Evolutionary conservation across 192 early-diverging fungal genomes (phyloP), one percentile per base, ranked within the genome.

Genomic region (Coemansia erecta): DNA sequence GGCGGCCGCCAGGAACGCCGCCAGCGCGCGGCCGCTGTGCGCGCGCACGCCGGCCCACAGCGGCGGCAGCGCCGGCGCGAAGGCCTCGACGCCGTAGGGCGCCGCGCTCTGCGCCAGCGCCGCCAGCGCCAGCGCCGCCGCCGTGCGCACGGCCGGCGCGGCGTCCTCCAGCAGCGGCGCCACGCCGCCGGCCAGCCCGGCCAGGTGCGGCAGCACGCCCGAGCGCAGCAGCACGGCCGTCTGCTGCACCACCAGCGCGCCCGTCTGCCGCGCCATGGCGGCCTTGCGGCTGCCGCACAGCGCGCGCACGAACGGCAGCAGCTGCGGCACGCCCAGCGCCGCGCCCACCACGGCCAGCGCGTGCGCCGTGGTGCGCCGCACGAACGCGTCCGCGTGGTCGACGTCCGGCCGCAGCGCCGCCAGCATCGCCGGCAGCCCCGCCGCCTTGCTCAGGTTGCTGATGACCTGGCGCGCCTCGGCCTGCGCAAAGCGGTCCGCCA

Each of bases 351-450:
- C 96, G 1, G 95, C 89, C 66, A 99, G 94, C 9, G 97, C 97
- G 37, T 94, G 88, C 6, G 97, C 93, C 0, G 96, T 98, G 10
- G 96, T 98, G 75, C 97, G 98, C 58, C 97, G 86, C 14, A 99
- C 95, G 61, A 94, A 98, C 79, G 98, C 97, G 77, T 99, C 95
- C 2, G 83, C 85, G 64, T 98, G 93, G 72, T 99, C 96, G 63
- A 99, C 95, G 73, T 98, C 95, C 6, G 95, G 95, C n/a, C 95
- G 89, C 97, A 99, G 94, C 10, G 93, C 94, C 21, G 95, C 87
- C 60, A 99, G 95, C 97, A 99, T 98, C 28, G 94, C 93, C 6
- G 94, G 89, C 47, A 99, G 80, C 44, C 97, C 97, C 0, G 94
- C 97, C 6, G 97, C 97, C 68, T 98, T 99, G 68, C 87, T 88